A percentile compares a stretch with the other conserved stretches of the same genome.
Evolutionary conservation across 208 protist species (phyloP).

Genomic region (Wallacemonas sp.): DNA sequence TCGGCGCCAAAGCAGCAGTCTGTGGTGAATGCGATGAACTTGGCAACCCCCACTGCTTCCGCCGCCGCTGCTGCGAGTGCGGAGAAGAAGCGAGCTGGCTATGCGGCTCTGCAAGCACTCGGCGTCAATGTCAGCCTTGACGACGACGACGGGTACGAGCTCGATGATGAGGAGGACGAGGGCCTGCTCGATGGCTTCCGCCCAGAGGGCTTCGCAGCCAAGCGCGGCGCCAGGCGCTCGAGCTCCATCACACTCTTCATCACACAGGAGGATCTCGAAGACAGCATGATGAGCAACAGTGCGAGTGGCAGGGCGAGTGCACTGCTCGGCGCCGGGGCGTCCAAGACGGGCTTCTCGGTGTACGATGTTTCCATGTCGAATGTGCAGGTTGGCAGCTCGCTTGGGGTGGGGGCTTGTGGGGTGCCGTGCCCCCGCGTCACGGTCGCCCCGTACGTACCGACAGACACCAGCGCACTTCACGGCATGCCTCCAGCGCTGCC

Average conservation of each 20-base stretch:
- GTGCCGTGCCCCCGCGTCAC: conserved; percentile 18
- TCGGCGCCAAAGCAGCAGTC: not conserved
- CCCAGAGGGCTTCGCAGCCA: conserved; percentile 33
- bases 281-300: too few species aligned
- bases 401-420: too few species aligned
- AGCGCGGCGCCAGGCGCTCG: conserved; percentile 12
- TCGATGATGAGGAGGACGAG: conserved; percentile 30
- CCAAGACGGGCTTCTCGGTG: not conserved
- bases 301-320: too few species aligned
- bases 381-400: not conserved
- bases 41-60: not conserved
- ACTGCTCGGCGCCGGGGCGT: too few species aligned
- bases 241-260: conserved; percentile 48
- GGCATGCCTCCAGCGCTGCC: not conserved
- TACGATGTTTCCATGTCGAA: not conserved
- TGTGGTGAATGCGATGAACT: not conserved
- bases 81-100: not conserved
- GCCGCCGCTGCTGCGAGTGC: not conserved
- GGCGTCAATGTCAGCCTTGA: conserved; percentile 4
- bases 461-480: not conserved
- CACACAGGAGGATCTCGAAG: conserved; percentile 24
- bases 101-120: not conserved
- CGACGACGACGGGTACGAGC: conserved; percentile 20
- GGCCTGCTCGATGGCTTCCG: conserved; percentile 43
- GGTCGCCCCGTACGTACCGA: conserved; percentile 22